Evolutionary conservation across 164 flowering plant genomes (phyloP).

Genomic region (Umbellularia californica): DNA sequence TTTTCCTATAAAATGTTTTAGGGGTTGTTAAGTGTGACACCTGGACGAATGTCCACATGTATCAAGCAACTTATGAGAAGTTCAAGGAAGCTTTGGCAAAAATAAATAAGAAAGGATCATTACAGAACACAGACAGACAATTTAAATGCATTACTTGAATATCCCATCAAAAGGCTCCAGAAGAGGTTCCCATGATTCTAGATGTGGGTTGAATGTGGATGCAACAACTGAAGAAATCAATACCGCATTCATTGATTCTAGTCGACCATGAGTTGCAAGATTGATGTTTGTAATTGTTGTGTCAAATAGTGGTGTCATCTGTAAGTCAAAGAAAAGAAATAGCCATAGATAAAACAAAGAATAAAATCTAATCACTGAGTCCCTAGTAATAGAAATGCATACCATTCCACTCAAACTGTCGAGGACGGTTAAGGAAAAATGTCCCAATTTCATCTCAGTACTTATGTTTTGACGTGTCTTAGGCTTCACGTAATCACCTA

Average conservation of each 20-base stretch:
- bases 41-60: background rate
- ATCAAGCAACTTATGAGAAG: background rate
- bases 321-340: slow-evolving; percentile 16
- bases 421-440: slow-evolving; percentile 75
- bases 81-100: background rate
- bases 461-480: slow-evolving; percentile 77
- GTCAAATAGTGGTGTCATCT: slow-evolving; percentile 97
- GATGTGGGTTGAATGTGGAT: slow-evolving; percentile 82
- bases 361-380: background rate
- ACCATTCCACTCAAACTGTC: slow-evolving; percentile 96
- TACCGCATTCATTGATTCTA: slow-evolving; percentile 95
- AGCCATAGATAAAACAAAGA: background rate
- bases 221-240: slow-evolving; percentile 89
- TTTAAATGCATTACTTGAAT: slow-evolving; percentile 58
- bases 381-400: slow-evolving; percentile 16
- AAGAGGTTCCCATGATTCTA: slow-evolving; percentile 98
- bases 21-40: no score
- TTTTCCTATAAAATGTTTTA: no score
- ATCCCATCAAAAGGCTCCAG: slow-evolving; percentile 98
- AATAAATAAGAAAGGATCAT: background rate
- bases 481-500: slow-evolving; percentile 83
- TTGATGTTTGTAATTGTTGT: slow-evolving; percentile 76
- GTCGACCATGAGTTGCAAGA: slow-evolving; percentile 89
- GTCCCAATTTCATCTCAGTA: slow-evolving; percentile 82
- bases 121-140: background rate